Evolutionary conservation across 1,284 basidiomycete species (phyloP).

Genomic region (Cutaneotrichosporon sp.): DNA sequence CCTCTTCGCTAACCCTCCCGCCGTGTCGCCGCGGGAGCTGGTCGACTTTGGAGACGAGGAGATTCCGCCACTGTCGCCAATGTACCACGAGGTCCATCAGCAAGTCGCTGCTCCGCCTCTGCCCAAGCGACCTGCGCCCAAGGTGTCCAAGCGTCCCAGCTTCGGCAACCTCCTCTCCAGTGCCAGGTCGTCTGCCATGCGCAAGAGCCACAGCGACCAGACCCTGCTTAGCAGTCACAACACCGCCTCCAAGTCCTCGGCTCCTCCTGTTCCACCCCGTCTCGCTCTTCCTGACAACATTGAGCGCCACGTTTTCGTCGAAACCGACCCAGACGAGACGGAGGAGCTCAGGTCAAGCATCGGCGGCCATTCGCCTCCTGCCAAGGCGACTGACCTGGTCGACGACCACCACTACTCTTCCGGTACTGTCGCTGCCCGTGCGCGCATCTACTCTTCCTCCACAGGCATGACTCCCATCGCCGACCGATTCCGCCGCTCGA

Average conservation of each 20-base stretch:
- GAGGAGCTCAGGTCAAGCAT: conserved; percentile 8
- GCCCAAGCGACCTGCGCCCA: conserved; percentile 21
- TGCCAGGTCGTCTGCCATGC: conserved; percentile 10
- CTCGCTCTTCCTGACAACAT: conserved; percentile 23
- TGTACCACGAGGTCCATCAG: conserved; percentile 7
- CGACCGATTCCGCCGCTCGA: conserved; percentile 37
- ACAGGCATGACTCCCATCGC: conserved; percentile 36
- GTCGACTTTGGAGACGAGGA: conserved; percentile 38
- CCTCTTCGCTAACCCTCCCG: conserved; percentile 34
- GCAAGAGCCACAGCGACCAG: conserved; percentile 23
- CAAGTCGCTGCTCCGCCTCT: background rate
- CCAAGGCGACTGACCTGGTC: conserved; percentile 13
- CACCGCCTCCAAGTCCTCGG: background rate
- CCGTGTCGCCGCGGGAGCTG: conserved; percentile 25
- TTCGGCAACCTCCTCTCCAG: conserved; percentile 24
- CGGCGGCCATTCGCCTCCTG: background rate
- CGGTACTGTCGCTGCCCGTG: conserved; percentile 34
- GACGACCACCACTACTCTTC: conserved; percentile 30
- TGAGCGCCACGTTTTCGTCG: background rate
- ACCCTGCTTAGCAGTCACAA: conserved; percentile 4
- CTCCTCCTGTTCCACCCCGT: conserved; percentile 16
- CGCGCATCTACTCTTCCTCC: conserved; percentile 20
- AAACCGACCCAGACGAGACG: conserved; percentile 12
- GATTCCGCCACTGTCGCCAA: conserved; percentile 17
- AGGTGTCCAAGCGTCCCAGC: conserved; percentile 26